Conservation (phyloP, 2,329 filamentous ascomycete genomes). For the Thielaviopsis ethacetica region DNA sequence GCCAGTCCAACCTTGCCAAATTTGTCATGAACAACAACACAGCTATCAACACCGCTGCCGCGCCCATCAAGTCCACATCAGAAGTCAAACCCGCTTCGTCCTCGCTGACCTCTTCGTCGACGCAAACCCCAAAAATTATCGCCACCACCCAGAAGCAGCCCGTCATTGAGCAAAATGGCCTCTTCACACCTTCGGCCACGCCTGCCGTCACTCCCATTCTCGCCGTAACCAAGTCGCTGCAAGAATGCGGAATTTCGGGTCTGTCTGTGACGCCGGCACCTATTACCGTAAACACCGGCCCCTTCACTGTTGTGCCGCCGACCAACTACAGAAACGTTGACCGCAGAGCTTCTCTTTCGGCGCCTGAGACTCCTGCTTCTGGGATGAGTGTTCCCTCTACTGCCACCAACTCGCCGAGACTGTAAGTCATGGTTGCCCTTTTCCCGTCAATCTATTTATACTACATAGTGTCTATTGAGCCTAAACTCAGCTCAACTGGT, state of each 20-base stretch:
- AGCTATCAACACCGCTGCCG: constrained; percentile 2
- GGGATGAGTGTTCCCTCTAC: constrained; percentile 41
- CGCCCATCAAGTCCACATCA: constrained; percentile 16
- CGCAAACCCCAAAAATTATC: constrained; percentile 8
- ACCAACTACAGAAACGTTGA: constrained; percentile 24
- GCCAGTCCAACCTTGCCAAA: constrained; percentile 27
- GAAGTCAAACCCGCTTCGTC: constrained; percentile 3
- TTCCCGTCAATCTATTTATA: neutral
- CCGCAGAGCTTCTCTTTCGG: too few species aligned
- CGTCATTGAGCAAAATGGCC: constrained; percentile 19
- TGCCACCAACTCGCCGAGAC: constrained; percentile 40
- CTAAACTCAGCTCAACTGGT: too few species aligned
- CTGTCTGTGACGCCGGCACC: constrained; percentile 17
- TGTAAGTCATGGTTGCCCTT: constrained; percentile 26
- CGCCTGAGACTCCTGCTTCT: constrained; percentile 36
- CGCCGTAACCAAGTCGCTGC: constrained; percentile 16
- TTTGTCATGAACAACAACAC: constrained; percentile 29
- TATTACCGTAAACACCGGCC: constrained; percentile 23
- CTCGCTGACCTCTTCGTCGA: neutral
- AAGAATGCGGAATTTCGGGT: constrained; percentile 17
- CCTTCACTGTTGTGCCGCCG: too few species aligned
- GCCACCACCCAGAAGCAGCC: constrained; percentile 21
- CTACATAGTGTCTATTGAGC: too few species aligned
- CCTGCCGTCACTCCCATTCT: constrained; percentile 14
- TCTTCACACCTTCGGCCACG: constrained; percentile 15